Conservation (phyloP, 78 protist genomes). For the Fonticula alba region DNA sequence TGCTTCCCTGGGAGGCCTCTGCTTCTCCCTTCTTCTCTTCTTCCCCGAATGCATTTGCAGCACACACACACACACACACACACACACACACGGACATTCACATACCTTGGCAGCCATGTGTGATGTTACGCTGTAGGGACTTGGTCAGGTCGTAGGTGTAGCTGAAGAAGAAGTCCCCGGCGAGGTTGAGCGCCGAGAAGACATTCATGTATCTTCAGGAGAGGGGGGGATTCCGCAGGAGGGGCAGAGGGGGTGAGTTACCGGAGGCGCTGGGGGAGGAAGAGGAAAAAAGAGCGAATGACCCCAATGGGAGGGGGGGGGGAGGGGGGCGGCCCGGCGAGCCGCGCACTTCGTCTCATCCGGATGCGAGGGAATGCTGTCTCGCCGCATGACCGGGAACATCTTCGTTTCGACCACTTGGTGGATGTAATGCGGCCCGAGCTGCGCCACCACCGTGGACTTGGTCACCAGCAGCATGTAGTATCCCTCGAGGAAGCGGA, state of each 20-base stretch:
- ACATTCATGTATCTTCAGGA: not conserved
- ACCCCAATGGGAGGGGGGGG: too few species aligned
- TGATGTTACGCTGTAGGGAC: conserved; percentile 49
- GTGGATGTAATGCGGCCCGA: conserved; percentile 59
- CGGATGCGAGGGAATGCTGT: too few species aligned
- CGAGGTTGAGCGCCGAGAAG: conserved; percentile 31
- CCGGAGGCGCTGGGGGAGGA: too few species aligned
- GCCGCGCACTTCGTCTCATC: too few species aligned
- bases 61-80: too few species aligned
- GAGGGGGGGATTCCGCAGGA: conserved; percentile 7
- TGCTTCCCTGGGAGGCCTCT: not conserved
- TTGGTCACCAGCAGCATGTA: conserved; percentile 65
- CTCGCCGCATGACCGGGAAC: too few species aligned
- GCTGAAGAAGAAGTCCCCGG: conserved; percentile 60
- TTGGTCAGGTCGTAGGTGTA: conserved; percentile 76
- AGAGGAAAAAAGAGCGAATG: too few species aligned
- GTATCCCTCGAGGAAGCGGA: conserved; percentile 61
- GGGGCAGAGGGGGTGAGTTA: too few species aligned
- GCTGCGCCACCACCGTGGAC: conserved; percentile 41
- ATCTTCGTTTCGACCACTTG: conserved; percentile 35
- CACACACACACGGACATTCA: not conserved
- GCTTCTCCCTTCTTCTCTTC: not conserved
- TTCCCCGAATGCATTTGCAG: not conserved
- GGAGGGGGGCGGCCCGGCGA: too few species aligned
- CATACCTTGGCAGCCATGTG: too few species aligned